Conservation (phyloP, 495 filamentous ascomycete species). For the Aspergillus biplanus region DNA sequence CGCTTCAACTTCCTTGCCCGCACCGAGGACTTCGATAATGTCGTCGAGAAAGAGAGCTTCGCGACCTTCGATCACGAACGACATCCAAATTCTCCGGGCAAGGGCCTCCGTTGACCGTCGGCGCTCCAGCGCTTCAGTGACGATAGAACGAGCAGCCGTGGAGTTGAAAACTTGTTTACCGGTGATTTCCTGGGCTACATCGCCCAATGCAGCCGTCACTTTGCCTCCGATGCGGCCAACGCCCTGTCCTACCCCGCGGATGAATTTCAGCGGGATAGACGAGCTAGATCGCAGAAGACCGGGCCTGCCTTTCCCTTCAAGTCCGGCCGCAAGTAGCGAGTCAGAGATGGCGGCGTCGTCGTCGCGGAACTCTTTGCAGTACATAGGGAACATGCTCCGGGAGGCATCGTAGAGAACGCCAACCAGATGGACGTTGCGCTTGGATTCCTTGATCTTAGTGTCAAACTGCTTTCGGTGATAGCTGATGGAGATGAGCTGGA, state of each 20-base stretch:
- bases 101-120: constrained; percentile 81
- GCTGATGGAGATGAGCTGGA: constrained; percentile 91
- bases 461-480: constrained; percentile 96
- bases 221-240: constrained; percentile 87
- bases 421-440: constrained; percentile 78
- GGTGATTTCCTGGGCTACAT: constrained; percentile 90
- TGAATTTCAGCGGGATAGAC: constrained; percentile 73
- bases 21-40: constrained; percentile 83
- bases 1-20: constrained; percentile 69
- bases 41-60: constrained; percentile 81
- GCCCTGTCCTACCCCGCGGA: constrained; percentile 64
- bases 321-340: constrained; percentile 53
- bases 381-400: constrained; percentile 82
- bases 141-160: constrained; percentile 82
- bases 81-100: constrained; percentile 95
- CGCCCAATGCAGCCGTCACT: constrained; percentile 88
- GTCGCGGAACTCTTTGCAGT: constrained; percentile 85
- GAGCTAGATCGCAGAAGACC: constrained; percentile 57
- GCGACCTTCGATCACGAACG: constrained; percentile 88
- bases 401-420: constrained; percentile 89
- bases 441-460: constrained; percentile 82
- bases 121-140: constrained; percentile 86
- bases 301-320: constrained; percentile 42
- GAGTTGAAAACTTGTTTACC: constrained; percentile 95
- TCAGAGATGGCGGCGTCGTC: constrained; percentile 92